Conservation (phyloP, 2,329 filamentous ascomycete species). For the Trichophyton schoenleinii region DNA sequence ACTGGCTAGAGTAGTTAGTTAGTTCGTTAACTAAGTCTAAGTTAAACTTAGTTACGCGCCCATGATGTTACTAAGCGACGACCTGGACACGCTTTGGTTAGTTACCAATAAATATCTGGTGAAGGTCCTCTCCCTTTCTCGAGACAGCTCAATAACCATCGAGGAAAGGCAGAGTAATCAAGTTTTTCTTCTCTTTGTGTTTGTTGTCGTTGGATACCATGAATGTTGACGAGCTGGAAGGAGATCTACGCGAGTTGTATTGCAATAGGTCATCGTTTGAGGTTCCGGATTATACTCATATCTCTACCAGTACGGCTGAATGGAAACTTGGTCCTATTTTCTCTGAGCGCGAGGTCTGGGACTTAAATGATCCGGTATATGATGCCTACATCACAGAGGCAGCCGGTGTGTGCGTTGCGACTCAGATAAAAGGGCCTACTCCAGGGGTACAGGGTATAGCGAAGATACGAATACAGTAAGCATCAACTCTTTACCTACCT, state of each 20-base stretch:
- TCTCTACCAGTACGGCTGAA: not conserved
- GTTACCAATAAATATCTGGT: no score
- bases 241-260: constrained; percentile 8
- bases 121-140: no score
- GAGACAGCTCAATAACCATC: no score
- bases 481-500: not conserved
- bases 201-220: not conserved
- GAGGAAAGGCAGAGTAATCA: no score
- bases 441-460: constrained; percentile 10
- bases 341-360: constrained; percentile 6
- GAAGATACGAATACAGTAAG: constrained; percentile 13
- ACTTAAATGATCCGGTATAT: constrained; percentile 1
- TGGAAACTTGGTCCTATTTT: constrained; percentile 11
- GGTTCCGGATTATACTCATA: not conserved
- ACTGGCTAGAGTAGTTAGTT: no score
- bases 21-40: no score
- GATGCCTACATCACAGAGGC: constrained; percentile 8
- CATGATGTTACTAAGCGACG: no score
- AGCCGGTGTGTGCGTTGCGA: constrained; percentile 8
- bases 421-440: constrained; percentile 11
- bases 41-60: no score
- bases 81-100: no score
- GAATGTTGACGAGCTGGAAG: constrained; percentile 4
- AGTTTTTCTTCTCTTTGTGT: no score
- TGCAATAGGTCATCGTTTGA: not conserved